Base-by-base conservation (phyloP, 768 basidiomycete genomes). In the Suillus lakei region DNA sequence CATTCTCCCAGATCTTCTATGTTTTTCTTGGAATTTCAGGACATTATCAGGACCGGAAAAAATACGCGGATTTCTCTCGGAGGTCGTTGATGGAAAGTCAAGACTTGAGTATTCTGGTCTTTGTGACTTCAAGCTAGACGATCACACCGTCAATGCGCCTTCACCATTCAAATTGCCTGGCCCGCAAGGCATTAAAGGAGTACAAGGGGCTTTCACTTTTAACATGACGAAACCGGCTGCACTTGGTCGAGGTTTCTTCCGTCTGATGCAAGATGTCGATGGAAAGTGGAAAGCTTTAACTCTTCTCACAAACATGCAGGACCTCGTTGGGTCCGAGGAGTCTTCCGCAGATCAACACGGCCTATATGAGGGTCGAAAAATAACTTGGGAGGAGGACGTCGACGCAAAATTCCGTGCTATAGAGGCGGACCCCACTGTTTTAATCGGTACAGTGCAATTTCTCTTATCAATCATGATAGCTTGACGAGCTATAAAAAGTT, bases 101-200 rank as follows among this genome's bases (percentile, higher is more conserved):
- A n/a, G 54, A 55, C 34, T 55, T 34, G 54, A 32, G 13, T 32
- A 54, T 54, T 54, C 53, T 34, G 21, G 30, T 54, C 53, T 54
- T n/a, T 21, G 2, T 15, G 34, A 36, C n/a, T 36, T 55, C 34
- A 55, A 55, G 12, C 3, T 55, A 21, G 54, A 55, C 3, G 21
- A 36, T 23, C 13, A 92, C 86, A 73, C 93, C 90, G 58, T 92
- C 90, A 78, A 91, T 91, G 66, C 81, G 82, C 64, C 93, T 80
- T 61, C 88, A 90, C 93, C 94, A 95, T 39, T 95, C 78, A 74
- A 95, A 93, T 61, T 95, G 91, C 60, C 93, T 79, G 74, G 94
- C 91, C 55, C 91, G n/a, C 23, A 23, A 23, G 46, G 12, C 46
- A 48, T 48, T 2, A 12, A 48, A 13, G 46, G 46, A 23, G 46